Evolutionary conservation across 129 eudicot species (phyloP), one percentile per base, ranked within the genome.

Genomic region (Tanacetum coccineum): DNA sequence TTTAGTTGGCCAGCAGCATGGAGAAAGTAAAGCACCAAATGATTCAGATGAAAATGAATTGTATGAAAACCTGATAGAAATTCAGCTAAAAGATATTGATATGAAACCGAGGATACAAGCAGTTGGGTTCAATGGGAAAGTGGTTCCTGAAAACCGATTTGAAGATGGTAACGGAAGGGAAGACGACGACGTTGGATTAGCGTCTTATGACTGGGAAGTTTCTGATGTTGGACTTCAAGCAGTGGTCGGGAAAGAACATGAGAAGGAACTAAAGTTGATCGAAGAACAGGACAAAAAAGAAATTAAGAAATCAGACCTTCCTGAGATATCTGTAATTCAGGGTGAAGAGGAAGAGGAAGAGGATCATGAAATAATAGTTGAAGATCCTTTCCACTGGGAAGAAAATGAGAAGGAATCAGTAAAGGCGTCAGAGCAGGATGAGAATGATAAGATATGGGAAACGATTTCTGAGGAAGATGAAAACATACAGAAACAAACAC

Each of bases 21-120:
- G 56, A 45, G 76, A 71, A 58, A 59, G 40, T 39, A 74, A 63
- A 69, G 68, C 59, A 74, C 65, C 17, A 36, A 67, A 21, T 28
- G 80, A 79, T n/a, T 57, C 54, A 40, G 76, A 66, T 74, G 84
- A 70, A 69, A 59, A 50, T 72, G 81, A 73, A 74, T 72, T 28
- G n/a, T 66, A 39, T 61, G 84, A 82, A 55, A 80, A 66, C 65
- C 68, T 63, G 59, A 71, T 56, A 49, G 80, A 79, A 76, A 83
- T 68, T 44, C 70, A 70, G 72, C 77, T 75, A 64, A 72, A 78
- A 71, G 78, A 70, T 70, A 71, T 62, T 62, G 87, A 83, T 58
- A 70, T 77, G 70, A 70, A 74, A 26, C 63, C 59, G 51, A 60
- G 57, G 22, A 36, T 36, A 36, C 42, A 6, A 36, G 42, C 6